These are phyloP conservation scores for Parasarocladium wereldwijsianum DNA, from an alignment of 2,329 filamentous ascomycete genomes.

Conservation along the genomic window DNA sequence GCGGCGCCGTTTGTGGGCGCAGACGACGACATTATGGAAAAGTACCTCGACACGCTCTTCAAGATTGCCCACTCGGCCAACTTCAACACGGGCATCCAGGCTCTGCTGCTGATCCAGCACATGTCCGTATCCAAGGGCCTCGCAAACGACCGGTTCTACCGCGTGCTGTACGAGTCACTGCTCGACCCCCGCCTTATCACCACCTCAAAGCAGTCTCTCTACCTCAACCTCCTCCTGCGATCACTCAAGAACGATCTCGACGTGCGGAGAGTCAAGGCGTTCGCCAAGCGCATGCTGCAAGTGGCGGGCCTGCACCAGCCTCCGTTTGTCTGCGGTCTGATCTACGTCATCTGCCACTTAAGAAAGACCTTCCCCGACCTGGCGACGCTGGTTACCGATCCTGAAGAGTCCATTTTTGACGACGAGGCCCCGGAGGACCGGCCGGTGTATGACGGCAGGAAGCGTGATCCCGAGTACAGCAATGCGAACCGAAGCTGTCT, in stretches of 20 bases:
- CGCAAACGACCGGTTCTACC: conserved; percentile 81
- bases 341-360: conserved; percentile 77
- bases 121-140: conserved; percentile 68
- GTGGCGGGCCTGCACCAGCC: conserved; percentile 79
- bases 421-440: conserved; percentile 40
- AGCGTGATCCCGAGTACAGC: conserved; percentile 81
- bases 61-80: conserved; percentile 94
- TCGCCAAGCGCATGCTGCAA: conserved; percentile 86
- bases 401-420: conserved; percentile 54
- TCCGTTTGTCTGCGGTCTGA: conserved; percentile 80
- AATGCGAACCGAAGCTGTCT: conserved; percentile 87
- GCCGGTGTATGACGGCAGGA: conserved; percentile 65
- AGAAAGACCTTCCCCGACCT: conserved; percentile 68
- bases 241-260: conserved; percentile 84
- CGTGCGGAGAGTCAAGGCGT: conserved; percentile 83
- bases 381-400: conserved; percentile 61
- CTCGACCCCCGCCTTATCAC: conserved; percentile 76
- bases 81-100: conserved; percentile 97
- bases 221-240: conserved; percentile 81
- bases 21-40: conserved; percentile 55
- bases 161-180: conserved; percentile 87
- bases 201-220: conserved; percentile 91
- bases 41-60: conserved; percentile 88
- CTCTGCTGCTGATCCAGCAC: conserved; percentile 88
- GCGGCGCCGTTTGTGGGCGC: conserved; percentile 84